These are phyloP conservation scores for Coniosporium apollinis DNA, from an alignment of 495 filamentous ascomycete genomes.

Conservation along the genomic window DNA sequence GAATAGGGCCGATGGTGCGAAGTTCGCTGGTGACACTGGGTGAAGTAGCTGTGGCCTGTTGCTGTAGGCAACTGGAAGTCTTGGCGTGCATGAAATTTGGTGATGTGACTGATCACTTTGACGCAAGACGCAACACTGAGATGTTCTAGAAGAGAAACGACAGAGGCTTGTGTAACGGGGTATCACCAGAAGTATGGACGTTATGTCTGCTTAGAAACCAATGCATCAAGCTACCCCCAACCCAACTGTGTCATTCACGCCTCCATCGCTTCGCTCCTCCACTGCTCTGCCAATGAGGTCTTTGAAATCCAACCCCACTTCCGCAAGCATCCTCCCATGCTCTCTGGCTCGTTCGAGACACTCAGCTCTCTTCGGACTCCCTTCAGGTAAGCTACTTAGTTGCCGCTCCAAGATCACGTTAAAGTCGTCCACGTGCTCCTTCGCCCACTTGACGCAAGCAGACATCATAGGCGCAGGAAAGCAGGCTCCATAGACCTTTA, in stretches of 20 bases:
- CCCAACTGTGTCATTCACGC: constrained; percentile 1
- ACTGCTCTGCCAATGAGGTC: constrained; percentile 39
- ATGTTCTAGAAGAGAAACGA: too few relatives aligned
- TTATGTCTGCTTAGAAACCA: too few relatives aligned
- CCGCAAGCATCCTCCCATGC: constrained; percentile 61
- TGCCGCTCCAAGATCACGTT: constrained; percentile 68
- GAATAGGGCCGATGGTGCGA: too few relatives aligned
- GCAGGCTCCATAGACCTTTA: constrained; percentile 72
- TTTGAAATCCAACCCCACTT: constrained; percentile 82
- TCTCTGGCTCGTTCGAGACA: constrained; percentile 69
- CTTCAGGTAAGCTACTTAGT: constrained; percentile 59
- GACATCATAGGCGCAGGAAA: constrained; percentile 78
- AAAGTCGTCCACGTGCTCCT: constrained; percentile 78
- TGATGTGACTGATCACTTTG: too few relatives aligned
- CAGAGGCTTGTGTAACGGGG: too few relatives aligned
- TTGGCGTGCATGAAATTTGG: too few relatives aligned
- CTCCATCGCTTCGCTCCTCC: constrained; percentile 3
- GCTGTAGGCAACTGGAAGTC: too few relatives aligned
- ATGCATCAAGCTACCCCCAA: neutral
- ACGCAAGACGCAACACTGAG: too few relatives aligned
- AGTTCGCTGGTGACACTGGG: too few relatives aligned
- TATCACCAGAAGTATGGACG: too few relatives aligned
- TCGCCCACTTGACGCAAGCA: constrained; percentile 91
- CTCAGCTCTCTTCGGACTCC: constrained; percentile 54
- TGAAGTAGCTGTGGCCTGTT: too few relatives aligned